A percentile compares a stretch with the other conserved stretches of the same genome.
These are phyloP conservation scores for Mollisia scopiformis DNA, from an alignment of 2,329 filamentous ascomycete species.

Conservation along the genomic window DNA sequence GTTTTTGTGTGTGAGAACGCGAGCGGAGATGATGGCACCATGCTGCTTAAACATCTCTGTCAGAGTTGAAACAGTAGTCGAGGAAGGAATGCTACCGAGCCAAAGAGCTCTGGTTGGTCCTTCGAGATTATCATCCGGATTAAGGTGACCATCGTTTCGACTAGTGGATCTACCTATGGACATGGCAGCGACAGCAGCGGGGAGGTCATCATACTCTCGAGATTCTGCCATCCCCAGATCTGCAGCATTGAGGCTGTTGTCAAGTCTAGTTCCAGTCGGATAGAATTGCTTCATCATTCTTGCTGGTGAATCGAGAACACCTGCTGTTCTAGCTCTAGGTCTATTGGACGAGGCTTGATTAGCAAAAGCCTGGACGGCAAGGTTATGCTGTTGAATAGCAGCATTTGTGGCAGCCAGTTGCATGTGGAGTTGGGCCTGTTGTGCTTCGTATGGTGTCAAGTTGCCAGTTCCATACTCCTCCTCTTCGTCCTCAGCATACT, in stretches of 20 bases:
- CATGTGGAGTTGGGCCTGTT: constrained; percentile 63
- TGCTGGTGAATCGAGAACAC: constrained; percentile 70
- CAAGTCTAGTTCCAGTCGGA: constrained; percentile 73
- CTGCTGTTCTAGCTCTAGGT: constrained; percentile 88
- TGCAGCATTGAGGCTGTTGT: constrained; percentile 74
- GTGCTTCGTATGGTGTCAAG: constrained; percentile 56
- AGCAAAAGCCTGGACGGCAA: constrained; percentile 90
- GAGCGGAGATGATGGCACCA: constrained; percentile 85
- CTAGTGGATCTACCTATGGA: constrained; percentile 69
- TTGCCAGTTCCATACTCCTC: constrained; percentile 60
- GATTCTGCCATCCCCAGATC: constrained; percentile 77
- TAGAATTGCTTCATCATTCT: constrained; percentile 70
- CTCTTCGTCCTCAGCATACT: constrained; percentile 88
- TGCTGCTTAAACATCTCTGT: constrained; percentile 96
- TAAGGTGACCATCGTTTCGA: constrained; percentile 68
- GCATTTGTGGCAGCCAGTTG: constrained; percentile 66
- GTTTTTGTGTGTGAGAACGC: constrained; percentile 97
- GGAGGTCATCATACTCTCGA: constrained; percentile 77
- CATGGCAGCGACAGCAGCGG: constrained; percentile 82
- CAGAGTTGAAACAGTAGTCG: constrained; percentile 92
- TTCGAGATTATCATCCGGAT: constrained; percentile 81
- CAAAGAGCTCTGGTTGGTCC: constrained; percentile 91
- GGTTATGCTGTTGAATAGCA: constrained; percentile 86
- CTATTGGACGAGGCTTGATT: constrained; percentile 80
- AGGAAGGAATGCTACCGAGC: constrained; percentile 97